Evolutionary conservation across 805 yeast species (phyloP).

Genomic region (Kazachstania psychrophila): DNA sequence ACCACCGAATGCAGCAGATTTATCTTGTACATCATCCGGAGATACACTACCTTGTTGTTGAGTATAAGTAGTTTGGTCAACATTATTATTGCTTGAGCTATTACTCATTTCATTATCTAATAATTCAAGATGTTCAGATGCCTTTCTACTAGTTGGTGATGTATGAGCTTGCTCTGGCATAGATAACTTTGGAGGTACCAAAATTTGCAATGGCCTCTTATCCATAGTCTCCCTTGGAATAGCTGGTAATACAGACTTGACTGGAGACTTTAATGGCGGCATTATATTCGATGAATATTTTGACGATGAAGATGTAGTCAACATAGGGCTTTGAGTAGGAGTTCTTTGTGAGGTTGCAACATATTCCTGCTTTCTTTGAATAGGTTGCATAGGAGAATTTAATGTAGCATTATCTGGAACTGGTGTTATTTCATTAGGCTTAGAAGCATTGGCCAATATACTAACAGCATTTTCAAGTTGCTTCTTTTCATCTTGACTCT

Average conservation of each 20-base stretch:
- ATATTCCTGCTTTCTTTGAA: background rate
- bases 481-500: slow-evolving; percentile 8
- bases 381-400: slow-evolving; percentile 4
- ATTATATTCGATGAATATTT: background rate
- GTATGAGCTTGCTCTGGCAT: slow-evolving; percentile 43
- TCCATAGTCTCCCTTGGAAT: background rate
- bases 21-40: slow-evolving; percentile 16
- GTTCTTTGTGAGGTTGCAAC: background rate
- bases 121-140: slow-evolving; percentile 18
- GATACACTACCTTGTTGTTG: slow-evolving; percentile 28
- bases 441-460: slow-evolving; percentile 1
- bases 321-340: background rate
- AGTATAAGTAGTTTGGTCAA: background rate
- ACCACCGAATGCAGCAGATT: slow-evolving; percentile 24
- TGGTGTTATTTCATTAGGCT: background rate
- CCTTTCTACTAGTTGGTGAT: slow-evolving; percentile 34
- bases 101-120: slow-evolving; percentile 18
- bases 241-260: background rate
- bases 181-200: slow-evolving; percentile 35
- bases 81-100: background rate
- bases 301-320: background rate
- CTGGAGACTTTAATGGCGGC: slow-evolving; percentile 5
- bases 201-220: slow-evolving; percentile 11
- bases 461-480: slow-evolving; percentile 5
- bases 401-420: slow-evolving; percentile 3